Conservation (phyloP, 1,284 basidiomycete genomes). For the Irpex lacteus region DNA sequence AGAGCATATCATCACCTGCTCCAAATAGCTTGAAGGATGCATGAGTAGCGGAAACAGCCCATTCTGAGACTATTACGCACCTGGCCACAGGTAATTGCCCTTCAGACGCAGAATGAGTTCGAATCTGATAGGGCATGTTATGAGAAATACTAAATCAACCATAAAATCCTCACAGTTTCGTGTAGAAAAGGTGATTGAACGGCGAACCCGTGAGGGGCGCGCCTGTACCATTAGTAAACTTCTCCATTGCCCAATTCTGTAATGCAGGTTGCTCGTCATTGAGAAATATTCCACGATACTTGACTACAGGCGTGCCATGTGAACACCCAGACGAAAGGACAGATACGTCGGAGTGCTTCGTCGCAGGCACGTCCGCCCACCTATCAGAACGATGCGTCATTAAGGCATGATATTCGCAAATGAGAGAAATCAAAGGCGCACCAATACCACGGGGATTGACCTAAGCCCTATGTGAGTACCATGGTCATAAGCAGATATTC, state of each 20-base stretch:
- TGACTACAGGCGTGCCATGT: constrained; percentile 67
- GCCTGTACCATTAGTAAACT: constrained; percentile 65
- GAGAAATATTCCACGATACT: constrained; percentile 68
- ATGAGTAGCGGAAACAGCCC: background rate
- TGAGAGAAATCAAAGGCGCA: constrained; percentile 23
- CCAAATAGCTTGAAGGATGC: constrained; percentile 37
- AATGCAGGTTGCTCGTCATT: constrained; percentile 37
- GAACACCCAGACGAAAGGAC: constrained; percentile 51
- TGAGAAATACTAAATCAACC: background rate
- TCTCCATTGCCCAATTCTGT: constrained; percentile 56
- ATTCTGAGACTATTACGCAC: constrained; percentile 20
- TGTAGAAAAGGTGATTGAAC: constrained; percentile 67
- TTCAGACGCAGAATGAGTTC: constrained; percentile 69
- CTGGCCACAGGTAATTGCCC: constrained; percentile 73
- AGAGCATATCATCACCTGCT: constrained; percentile 28
- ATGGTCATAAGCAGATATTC: background rate
- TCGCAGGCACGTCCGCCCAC: constrained; percentile 70
- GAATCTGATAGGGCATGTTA: constrained; percentile 36
- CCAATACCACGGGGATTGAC: constrained; percentile 71
- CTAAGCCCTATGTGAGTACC: constrained; percentile 23
- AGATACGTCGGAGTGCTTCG: constrained; percentile 46
- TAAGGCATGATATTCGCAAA: background rate
- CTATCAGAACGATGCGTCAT: constrained; percentile 27
- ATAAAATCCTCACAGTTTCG: constrained; percentile 44
- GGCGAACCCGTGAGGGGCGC: constrained; percentile 46